A percentile compares a stretch with the other conserved stretches of the same genome.
phyloP scores from a whole-genome alignment of 148 eudicot species.

The Camellia lanceoleosa region DNA sequence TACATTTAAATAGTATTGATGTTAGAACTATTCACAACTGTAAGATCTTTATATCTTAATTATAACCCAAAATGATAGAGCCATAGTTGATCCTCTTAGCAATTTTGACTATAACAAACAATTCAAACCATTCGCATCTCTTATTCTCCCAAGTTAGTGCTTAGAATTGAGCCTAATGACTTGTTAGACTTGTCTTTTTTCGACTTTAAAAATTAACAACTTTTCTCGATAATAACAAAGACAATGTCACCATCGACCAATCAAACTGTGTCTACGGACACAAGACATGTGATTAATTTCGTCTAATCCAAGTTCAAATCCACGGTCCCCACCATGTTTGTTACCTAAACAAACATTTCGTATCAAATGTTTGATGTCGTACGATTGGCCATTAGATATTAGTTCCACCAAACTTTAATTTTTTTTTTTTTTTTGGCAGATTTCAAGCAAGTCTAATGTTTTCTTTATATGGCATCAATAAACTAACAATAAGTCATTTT shows the following conservation, averaged over 20 bases:
- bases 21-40: too few relatives aligned
- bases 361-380: not conserved
- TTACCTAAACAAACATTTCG: conserved; percentile 18
- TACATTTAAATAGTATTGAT: too few relatives aligned
- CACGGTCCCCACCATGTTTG: conserved; percentile 38
- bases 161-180: conserved; percentile 26
- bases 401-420: conserved; percentile 25
- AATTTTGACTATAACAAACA: conserved; percentile 6
- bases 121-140: conserved; percentile 15
- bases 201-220: conserved; percentile 17
- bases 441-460: conserved; percentile 29
- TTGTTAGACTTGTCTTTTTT: conserved; percentile 21
- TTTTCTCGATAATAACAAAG: conserved; percentile 35
- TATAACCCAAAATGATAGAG: not conserved
- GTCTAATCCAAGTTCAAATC: conserved; percentile 28
- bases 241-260: conserved; percentile 36
- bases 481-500: not conserved
- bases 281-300: conserved; percentile 16
- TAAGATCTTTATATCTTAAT: not conserved
- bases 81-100: not conserved
- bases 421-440: not conserved
- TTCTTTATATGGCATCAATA: not conserved
- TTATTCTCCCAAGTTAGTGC: conserved; percentile 29
- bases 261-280: conserved; percentile 41
- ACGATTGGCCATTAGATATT: conserved; percentile 13